These are phyloP conservation scores for Hippophae gyantsensis DNA, from an alignment of 306 rosid species.

Conservation along the genomic window DNA sequence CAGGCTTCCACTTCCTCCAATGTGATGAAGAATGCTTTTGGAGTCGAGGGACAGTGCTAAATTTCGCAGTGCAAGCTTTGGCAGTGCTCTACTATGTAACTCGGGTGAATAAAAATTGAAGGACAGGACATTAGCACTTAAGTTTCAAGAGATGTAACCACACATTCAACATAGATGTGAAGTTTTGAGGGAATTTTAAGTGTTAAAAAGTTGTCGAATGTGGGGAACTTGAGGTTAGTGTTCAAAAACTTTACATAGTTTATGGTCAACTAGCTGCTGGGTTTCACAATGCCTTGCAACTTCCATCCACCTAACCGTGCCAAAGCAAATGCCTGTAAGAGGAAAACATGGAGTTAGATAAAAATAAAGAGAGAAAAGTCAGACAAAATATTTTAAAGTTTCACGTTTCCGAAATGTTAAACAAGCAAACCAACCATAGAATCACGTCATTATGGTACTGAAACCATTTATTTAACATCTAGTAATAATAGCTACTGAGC, in stretches of 20 bases:
- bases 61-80: too few relatives aligned
- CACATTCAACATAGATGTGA: too few relatives aligned
- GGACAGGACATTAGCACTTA: too few relatives aligned
- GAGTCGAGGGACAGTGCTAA: too few relatives aligned
- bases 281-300: conserved; percentile 85
- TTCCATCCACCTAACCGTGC: conserved; percentile 98
- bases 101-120: too few relatives aligned
- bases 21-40: too few relatives aligned
- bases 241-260: conserved; percentile 11
- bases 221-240: neutral
- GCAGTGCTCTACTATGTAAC: too few relatives aligned
- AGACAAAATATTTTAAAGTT: neutral
- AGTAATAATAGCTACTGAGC: neutral
- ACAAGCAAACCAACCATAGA: neutral
- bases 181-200: neutral
- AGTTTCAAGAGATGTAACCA: too few relatives aligned
- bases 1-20: too few relatives aligned
- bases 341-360: conserved; percentile 19
- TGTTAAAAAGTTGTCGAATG: neutral
- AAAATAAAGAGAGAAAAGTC: neutral
- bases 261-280: conserved; percentile 44
- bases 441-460: neutral
- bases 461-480: neutral
- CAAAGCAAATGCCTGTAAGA: conserved; percentile 65
- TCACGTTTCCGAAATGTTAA: neutral